Base-by-base conservation (phyloP, 306 rosid genomes). In the Lablab purpureus region DNA sequence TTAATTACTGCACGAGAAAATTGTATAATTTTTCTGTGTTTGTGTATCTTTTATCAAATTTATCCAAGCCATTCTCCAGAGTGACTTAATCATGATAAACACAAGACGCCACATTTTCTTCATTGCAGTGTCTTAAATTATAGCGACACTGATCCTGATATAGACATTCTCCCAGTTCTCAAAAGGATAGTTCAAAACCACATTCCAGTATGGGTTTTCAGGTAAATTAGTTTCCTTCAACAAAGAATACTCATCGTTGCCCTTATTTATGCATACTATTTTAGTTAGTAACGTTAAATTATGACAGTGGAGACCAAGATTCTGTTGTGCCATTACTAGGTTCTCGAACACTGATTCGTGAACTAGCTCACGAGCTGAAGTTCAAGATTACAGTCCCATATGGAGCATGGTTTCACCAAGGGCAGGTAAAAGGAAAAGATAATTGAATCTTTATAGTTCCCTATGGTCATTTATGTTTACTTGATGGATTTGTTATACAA, bases 161-260 rank as follows among this genome's bases (percentile, higher is more conserved):
- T 86, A 50, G 52, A 94, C 64, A 92, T 94, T 27, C 92, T 90
- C 85, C 98, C 98, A 23, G 59, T 86, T 84, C 91, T 94, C 67
- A 80, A 88, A 78, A 85, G 88, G 84, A 94, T 94, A 76, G 81
- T 91, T 64, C 80, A 89, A 52, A 89, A 87, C 66, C 87, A 70
- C 30, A 88, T 94, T 67, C 95, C 97, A 55, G 87, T 94, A 70
- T 92, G 93, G 98, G 86, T 94, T 86, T 94, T 88, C 91, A 94
- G 98, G 98, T 92, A 34, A 88, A 49, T 67, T 82, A 88, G 37
- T 70, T 82, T 64, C 2, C 40, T 67, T 10, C 10, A 22, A 70
- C 13, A 46, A 79, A 36, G 23, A 13, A 71, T 12, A 8, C 1
- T 47, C 34, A 19, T 27, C 32, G 56, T 60, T 3, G 56, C 55